Evolutionary conservation across 2,329 filamentous ascomycete genomes (phyloP).

Genomic region (Pseudogymnoascus sp.): DNA sequence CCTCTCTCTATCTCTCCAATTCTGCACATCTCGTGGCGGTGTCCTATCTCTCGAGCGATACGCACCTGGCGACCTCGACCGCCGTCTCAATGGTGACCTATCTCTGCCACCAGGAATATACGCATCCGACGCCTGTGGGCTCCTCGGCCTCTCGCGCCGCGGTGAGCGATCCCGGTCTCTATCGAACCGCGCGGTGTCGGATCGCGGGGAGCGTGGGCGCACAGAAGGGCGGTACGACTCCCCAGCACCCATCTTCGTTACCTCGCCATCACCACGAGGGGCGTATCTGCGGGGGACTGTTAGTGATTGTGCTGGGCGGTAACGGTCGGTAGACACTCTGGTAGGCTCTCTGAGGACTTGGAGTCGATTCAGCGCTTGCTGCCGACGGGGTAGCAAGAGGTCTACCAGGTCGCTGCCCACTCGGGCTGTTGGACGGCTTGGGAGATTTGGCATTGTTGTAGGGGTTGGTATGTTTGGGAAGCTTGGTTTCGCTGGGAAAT

Average conservation of each 20-base stretch:
- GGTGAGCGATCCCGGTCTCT: slow-evolving; percentile 17
- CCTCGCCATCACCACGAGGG: slow-evolving; percentile 26
- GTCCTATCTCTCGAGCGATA: slow-evolving; percentile 25
- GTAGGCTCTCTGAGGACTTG: not conserved
- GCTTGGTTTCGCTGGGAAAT: not conserved
- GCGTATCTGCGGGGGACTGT: slow-evolving; percentile 16
- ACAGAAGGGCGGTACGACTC: slow-evolving; percentile 28
- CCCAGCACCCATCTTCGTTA: slow-evolving; percentile 27
- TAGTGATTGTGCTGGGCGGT: not conserved
- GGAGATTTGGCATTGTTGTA: not conserved
- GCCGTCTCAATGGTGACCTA: slow-evolving; percentile 22
- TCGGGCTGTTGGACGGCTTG: not conserved
- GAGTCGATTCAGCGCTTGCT: not conserved
- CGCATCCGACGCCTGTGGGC: not conserved
- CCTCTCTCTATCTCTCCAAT: slow-evolving; percentile 15
- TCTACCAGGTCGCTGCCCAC: not conserved
- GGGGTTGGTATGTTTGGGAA: not conserved
- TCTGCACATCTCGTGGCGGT: slow-evolving; percentile 18
- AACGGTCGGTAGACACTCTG: not conserved
- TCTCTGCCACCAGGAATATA: slow-evolving; percentile 18
- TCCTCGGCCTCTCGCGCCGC: slow-evolving; percentile 12
- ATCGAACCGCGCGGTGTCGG: slow-evolving; percentile 22
- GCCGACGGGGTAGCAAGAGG: not conserved
- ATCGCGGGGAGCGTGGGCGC: slow-evolving; percentile 23
- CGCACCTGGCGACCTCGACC: slow-evolving; percentile 24